Conservation (phyloP, 192 early-diverging fungal species). For the Rhizophagus sp. region DNA sequence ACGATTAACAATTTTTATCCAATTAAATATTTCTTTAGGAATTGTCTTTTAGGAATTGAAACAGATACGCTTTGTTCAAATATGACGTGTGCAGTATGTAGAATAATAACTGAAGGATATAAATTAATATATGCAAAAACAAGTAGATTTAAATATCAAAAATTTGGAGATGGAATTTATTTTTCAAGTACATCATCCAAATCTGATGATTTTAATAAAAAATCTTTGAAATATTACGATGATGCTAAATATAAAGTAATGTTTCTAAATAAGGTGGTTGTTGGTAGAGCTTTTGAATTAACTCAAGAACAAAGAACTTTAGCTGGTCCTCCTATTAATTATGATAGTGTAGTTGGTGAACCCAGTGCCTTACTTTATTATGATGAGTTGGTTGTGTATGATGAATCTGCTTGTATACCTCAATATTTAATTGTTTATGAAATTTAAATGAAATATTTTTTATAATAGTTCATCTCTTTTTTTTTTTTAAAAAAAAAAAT, state of each 20-base stretch:
- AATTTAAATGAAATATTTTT: too few relatives aligned
- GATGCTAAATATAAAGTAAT: constrained; percentile 27
- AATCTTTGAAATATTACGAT: not conserved
- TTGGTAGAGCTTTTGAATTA: constrained; percentile 17
- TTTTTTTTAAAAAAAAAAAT: too few relatives aligned
- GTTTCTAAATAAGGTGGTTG: constrained; percentile 31
- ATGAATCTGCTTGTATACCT: constrained; percentile 28
- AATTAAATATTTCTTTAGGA: not conserved
- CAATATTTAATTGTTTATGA: constrained; percentile 29
- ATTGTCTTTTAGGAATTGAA: not conserved
- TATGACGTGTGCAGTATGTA: constrained; percentile 7
- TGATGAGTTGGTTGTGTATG: constrained; percentile 32
- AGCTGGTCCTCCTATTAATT: constrained; percentile 6
- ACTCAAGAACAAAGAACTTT: not conserved
- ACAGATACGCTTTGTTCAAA: constrained; percentile 9
- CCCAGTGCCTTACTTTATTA: constrained; percentile 16
- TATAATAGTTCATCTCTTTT: too few relatives aligned
- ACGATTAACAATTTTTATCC: not conserved
- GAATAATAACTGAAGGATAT: constrained; percentile 18
- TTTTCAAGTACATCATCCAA: constrained; percentile 33
- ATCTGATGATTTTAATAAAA: constrained; percentile 27
- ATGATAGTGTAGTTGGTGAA: constrained; percentile 31
- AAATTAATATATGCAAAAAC: constrained; percentile 2
- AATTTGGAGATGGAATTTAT: constrained; percentile 30
- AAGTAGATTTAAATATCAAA: constrained; percentile 7